Evolutionary conservation across 2,329 filamentous ascomycete genomes (phyloP), one percentile per base, ranked within the genome.

Genomic region (Trichoderma breve): DNA sequence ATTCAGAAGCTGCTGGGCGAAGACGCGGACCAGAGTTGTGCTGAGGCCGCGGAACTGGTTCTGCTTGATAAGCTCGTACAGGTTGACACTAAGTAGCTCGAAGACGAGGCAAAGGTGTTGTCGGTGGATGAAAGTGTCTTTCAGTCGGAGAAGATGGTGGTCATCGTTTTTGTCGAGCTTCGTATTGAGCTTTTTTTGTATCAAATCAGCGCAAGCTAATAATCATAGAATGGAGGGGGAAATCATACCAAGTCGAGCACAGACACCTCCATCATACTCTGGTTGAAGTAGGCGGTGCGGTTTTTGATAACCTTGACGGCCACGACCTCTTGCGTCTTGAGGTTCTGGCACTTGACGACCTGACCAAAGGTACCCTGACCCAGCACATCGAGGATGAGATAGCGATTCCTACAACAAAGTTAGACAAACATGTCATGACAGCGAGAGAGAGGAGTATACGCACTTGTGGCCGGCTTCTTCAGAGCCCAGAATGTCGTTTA

Each of bases 181-280:
- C 75, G 94, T 97, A 81, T 99, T 99, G 79, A 99, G 89, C 93
- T 96, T 77, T 2, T 32, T n/a, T 18, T 6, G 26, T 18, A 18
- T 51, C 8, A 64, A 26, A 12, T 61, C n/a, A 60, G 57, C 30
- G 28, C 47, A 53, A 34, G 18, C 47, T 6, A 32, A n/a, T 1
- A 26, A 36, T 24, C 6, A 32, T 39, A 18, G 9, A 30, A 57
- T 3, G 14, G 36, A 1, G 34, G 14, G 21, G 34, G 5, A 6
- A 21, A 30, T 24, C 89, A 72, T 86, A 97, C 94, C 86, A 99
- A 81, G 82, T 99, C 96, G 72, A 99, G 86, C 28, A 99, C 96
- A 2, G 96, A 99, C 36, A 99, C 96, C 81, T 99, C 96, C 96
- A 99, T 99, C 96, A 99, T 99, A 82, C 96, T 98, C 82, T 99